These are phyloP conservation scores for Evansstolkia leycettana DNA, from an alignment of 495 filamentous ascomycete species.

Conservation along the genomic window DNA sequence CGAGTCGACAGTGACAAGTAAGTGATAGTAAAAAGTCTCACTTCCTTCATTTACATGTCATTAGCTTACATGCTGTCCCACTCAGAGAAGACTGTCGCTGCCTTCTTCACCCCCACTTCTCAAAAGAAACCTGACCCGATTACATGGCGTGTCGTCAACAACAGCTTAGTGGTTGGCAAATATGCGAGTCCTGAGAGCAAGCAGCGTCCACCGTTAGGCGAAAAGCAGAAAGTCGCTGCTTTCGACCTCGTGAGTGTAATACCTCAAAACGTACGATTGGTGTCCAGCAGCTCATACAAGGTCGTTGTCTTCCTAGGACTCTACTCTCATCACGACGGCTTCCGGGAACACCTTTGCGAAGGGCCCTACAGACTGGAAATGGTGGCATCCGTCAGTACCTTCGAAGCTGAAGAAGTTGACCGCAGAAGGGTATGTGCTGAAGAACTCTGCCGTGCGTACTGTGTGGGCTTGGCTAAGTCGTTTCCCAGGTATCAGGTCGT, in stretches of 20 bases:
- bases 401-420: constrained; percentile 49
- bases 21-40: constrained; percentile 1
- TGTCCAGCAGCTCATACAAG: not conserved
- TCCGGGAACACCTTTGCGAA: constrained; percentile 71
- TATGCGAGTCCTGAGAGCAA: constrained; percentile 28
- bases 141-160: constrained; percentile 58
- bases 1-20: constrained; percentile 64
- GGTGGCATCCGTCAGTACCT: constrained; percentile 75
- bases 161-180: constrained; percentile 64
- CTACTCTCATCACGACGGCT: constrained; percentile 65
- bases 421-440: constrained; percentile 49
- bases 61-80: not conserved
- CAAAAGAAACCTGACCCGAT: constrained; percentile 72
- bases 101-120: constrained; percentile 81
- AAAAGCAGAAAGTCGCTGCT: constrained; percentile 57
- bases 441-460: not conserved
- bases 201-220: constrained; percentile 7
- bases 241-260: constrained; percentile 69
- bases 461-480: not conserved
- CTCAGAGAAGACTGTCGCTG: constrained; percentile 55
- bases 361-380: constrained; percentile 76
- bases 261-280: not conserved
- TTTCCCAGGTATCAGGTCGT: constrained; percentile 55
- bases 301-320: constrained; percentile 47
- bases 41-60: not conserved